Evolutionary conservation across 257 asterid genomes (phyloP), one percentile per base, ranked within the genome.

Genomic region (Rhazya stricta): DNA sequence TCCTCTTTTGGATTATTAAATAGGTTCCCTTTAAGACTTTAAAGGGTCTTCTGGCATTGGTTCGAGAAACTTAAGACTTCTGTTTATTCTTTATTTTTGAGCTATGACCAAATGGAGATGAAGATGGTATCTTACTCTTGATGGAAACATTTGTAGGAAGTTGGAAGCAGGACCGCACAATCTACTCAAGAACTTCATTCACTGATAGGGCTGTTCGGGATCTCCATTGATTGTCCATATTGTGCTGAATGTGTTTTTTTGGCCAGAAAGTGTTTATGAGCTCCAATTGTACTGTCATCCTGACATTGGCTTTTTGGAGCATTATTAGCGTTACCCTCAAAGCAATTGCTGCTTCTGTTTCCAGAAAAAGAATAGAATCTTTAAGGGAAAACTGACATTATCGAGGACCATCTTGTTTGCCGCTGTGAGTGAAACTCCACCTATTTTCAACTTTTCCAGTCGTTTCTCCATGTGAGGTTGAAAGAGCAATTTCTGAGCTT

Each of bases 161-260:
- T 83, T 79, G 41, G 86, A 76, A 76, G 93, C 84, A 77, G 90
- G 85, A 71, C 88, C 87, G 90, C 90, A 89, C 15, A 87, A 67
- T 72, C 90, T 78, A 43, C 86, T 65, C 77, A 84, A 85, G 83
- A 87, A 87, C 79, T 84, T 87, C 88, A 85, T 76, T n/a, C 87
- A 53, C 71, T 83, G 77, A 42, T 71, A 30, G 88, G 89, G 77
- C 84, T 82, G 70, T 74, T 70, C 27, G 85, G 70, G 19, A 77
- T 79, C 81, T 83, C 80, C 9, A 25, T 15, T 43, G 30, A 29
- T 42, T 45, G 57, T 43, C 39, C 41, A 27, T n/a, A 16, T 16
- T 41, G 36, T 12, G 9, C 29, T 34, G 13, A 36, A 9, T 34
- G 48, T 19, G 48, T 9, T 66, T 19, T 11, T 1, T 66, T 37